Evolutionary conservation across 192 early-diverging fungal species (phyloP), one percentile per base, ranked within the genome.

Genomic region (Mortierella claussenii): DNA sequence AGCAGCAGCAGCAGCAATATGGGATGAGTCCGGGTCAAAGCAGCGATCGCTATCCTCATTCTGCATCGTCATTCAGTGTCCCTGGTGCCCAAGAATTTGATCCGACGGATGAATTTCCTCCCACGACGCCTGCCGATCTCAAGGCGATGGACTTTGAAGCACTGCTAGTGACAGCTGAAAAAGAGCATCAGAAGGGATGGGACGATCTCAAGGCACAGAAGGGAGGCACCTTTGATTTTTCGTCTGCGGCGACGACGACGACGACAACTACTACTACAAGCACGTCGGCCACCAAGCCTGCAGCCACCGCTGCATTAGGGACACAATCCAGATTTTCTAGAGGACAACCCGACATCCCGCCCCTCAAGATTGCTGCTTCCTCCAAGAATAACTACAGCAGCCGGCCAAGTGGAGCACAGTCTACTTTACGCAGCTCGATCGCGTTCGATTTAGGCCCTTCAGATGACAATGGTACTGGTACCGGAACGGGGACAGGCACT

Each of bases 81-180:
- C 33, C 28, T 4, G 60, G 48, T 13, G 60, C 60, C 4, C 47
- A 46, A 30, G 73, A 76, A 34, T 76, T 67, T 62, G 59, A 76
- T 56, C 73, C 73, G 23, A 51, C 36, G 17, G 26, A 59, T 18
- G 71, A 65, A 24, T 75, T 75, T 48, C 44, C 71, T 5, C 64
- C 73, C 17, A 62, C 59, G 18, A 76, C 73, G 3, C 73, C 73
- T 32, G 64, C 59, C 33, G 73, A 76, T 47, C 52, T 76, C 12
- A 62, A 76, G 56, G 63, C 56, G 11, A 67, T 76, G 73, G 73
- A 76, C 52, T 67, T 76, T 26, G 73, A 67, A 28, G 58, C 63
- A 18, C 52, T 76, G n/a, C 21, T 76, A 36, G 59, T 49, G 13
- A 61, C 64, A 2, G 73, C 73, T 0, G 73, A 76, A 13, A 51